These are phyloP conservation scores for Cryphonectria naterciae DNA, from an alignment of 2,329 filamentous ascomycete genomes.

Conservation along the genomic window DNA sequence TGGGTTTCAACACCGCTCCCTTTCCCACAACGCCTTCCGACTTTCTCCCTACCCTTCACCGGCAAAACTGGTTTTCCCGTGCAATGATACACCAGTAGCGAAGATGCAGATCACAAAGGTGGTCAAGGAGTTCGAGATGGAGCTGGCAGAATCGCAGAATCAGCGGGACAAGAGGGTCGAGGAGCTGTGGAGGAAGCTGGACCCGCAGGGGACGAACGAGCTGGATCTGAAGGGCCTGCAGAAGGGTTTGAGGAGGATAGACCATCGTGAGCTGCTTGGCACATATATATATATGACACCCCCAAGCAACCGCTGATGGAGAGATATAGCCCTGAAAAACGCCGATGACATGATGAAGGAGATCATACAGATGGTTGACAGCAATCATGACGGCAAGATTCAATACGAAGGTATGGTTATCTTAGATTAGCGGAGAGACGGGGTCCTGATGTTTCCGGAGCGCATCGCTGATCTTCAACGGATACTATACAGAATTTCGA, in stretches of 20 bases:
- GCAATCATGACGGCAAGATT: conserved; percentile 83
- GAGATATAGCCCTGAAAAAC: conserved; percentile 73
- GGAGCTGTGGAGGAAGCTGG: conserved; percentile 81
- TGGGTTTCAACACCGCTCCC: background rate
- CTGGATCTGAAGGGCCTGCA: conserved; percentile 84
- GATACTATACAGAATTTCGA: conserved; percentile 72
- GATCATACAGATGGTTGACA: conserved; percentile 82
- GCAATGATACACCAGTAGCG: conserved; percentile 44
- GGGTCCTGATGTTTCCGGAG: background rate
- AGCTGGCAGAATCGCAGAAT: conserved; percentile 76
- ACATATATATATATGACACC: conserved; percentile 11
- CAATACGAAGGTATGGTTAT: conserved; percentile 66
- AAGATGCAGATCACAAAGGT: conserved; percentile 53
- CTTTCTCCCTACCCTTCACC: background rate
- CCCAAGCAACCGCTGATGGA: conserved; percentile 18
- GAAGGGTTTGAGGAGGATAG: conserved; percentile 82
- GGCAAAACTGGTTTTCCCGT: conserved; percentile 21
- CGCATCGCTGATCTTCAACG: conserved; percentile 14
- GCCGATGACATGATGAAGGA: conserved; percentile 82
- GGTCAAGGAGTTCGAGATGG: conserved; percentile 59
- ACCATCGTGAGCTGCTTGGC: conserved; percentile 71
- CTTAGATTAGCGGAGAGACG: background rate
- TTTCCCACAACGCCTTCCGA: conserved; percentile 16
- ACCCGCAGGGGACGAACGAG: conserved; percentile 75
- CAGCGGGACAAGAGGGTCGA: conserved; percentile 81